Conservation (phyloP, 306 rosid genomes). For the Trifolium subterraneum region DNA sequence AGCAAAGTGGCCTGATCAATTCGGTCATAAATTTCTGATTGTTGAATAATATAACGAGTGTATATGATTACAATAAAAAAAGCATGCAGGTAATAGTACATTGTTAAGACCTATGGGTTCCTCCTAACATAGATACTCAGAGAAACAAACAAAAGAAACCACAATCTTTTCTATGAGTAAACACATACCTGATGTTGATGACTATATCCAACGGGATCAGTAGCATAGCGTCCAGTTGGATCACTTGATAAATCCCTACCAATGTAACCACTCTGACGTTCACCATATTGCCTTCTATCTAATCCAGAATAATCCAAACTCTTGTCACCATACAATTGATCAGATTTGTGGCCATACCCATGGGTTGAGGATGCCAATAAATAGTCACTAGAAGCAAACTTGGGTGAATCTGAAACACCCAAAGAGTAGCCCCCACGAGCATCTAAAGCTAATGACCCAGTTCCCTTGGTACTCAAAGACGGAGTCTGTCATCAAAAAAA, state of each 20-base stretch:
- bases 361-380: slow-evolving; percentile 76
- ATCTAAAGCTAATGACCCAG: slow-evolving; percentile 73
- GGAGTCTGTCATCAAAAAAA: slow-evolving; percentile 55
- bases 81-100: neutral
- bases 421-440: slow-evolving; percentile 75
- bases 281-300: slow-evolving; percentile 90
- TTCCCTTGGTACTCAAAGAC: slow-evolving; percentile 64
- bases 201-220: slow-evolving; percentile 75
- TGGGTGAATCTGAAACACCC: slow-evolving; percentile 80
- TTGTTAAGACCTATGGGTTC: neutral
- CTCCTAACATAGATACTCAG: neutral
- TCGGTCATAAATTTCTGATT: slow-evolving; percentile 85
- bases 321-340: slow-evolving; percentile 82
- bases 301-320: slow-evolving; percentile 76
- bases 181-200: slow-evolving; percentile 82
- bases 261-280: slow-evolving; percentile 72
- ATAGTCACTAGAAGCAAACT: slow-evolving; percentile 79
- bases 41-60: slow-evolving; percentile 43
- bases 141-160: slow-evolving; percentile 25
- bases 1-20: slow-evolving; percentile 83
- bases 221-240: slow-evolving; percentile 69
- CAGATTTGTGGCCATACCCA: slow-evolving; percentile 77
- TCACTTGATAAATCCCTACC: slow-evolving; percentile 85
- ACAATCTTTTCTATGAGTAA: slow-evolving; percentile 28
- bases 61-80: slow-evolving; percentile 26